Conservation (phyloP, 495 filamentous ascomycete species). For the Penicillium angulare region DNA sequence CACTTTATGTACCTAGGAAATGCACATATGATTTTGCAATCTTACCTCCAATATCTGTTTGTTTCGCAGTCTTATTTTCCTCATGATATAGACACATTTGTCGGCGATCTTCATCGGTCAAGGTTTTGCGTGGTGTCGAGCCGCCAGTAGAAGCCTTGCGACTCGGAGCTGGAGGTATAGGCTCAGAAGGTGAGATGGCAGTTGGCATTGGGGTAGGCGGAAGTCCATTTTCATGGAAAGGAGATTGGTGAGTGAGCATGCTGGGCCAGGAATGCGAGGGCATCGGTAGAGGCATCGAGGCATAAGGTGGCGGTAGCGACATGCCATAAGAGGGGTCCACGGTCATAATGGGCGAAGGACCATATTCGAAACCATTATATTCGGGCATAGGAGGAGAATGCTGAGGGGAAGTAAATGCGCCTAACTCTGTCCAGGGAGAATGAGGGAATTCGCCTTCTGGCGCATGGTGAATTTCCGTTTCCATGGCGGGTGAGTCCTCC, state of each 20-base stretch:
- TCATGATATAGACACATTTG: conserved; percentile 96
- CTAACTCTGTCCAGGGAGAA: conserved; percentile 54
- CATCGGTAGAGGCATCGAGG: conserved; percentile 60
- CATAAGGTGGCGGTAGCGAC: conserved; percentile 47
- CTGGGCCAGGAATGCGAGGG: conserved; percentile 71
- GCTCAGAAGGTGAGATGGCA: conserved; percentile 46
- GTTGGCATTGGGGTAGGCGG: conserved; percentile 57
- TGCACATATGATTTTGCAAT: background rate
- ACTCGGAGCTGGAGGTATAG: conserved; percentile 47
- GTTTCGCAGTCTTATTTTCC: conserved; percentile 91
- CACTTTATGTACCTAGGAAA: too few species aligned
- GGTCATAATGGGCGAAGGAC: conserved; percentile 32
- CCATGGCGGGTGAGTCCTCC: conserved; percentile 33
- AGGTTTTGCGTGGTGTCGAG: conserved; percentile 76
- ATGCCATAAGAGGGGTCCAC: conserved; percentile 41
- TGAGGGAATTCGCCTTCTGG: conserved; percentile 49
- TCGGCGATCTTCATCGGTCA: conserved; percentile 89
- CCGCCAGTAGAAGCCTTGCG: conserved; percentile 53
- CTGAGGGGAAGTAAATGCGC: conserved; percentile 42
- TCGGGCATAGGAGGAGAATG: conserved; percentile 45
- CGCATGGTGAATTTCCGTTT: conserved; percentile 43
- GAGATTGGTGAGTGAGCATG: conserved; percentile 52
- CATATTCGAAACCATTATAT: conserved; percentile 44
- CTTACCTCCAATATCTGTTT: conserved; percentile 95
- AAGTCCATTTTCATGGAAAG: conserved; percentile 24